Percentiles rank a stretch among this genome's conserved stretches.
Evolutionary conservation across 2,329 filamentous ascomycete species (phyloP).

Genomic region (Elsinoe fawcettii): DNA sequence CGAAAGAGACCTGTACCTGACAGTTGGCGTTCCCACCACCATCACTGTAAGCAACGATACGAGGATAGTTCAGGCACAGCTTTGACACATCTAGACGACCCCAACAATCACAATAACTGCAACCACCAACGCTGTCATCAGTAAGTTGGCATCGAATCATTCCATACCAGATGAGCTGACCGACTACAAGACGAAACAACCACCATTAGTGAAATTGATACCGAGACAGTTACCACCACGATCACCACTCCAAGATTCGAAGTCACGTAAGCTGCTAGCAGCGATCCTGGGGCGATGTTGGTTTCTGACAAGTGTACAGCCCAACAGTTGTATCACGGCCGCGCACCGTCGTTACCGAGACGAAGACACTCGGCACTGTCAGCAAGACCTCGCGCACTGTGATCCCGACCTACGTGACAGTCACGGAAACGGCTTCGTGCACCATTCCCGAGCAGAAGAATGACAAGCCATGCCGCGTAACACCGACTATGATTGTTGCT

Average conservation of each 20-base stretch:
- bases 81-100: neutral
- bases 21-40: constrained; percentile 30
- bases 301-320: constrained; percentile 8
- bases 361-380: constrained; percentile 27
- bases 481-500: constrained; percentile 23
- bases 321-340: constrained; percentile 19
- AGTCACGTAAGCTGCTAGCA: constrained; percentile 4
- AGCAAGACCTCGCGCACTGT: constrained; percentile 20
- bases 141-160: neutral
- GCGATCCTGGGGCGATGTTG: neutral
- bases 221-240: neutral
- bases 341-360: constrained; percentile 23
- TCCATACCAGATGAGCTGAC: neutral
- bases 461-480: constrained; percentile 27
- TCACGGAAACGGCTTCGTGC: constrained; percentile 30
- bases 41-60: constrained; percentile 20
- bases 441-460: constrained; percentile 22
- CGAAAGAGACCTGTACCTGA: constrained; percentile 35
- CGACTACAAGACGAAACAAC: constrained; percentile 16
- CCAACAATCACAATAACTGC: constrained; percentile 4
- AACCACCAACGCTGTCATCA: neutral
- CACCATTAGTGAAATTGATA: constrained; percentile 21
- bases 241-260: constrained; percentile 15
- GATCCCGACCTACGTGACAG: constrained; percentile 20
- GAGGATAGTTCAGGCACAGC: neutral